A percentile compares a stretch with the other conserved stretches of the same genome.
phyloP scores from a whole-genome alignment of 768 basidiomycete species.

The Gymnopilus junonius region DNA sequence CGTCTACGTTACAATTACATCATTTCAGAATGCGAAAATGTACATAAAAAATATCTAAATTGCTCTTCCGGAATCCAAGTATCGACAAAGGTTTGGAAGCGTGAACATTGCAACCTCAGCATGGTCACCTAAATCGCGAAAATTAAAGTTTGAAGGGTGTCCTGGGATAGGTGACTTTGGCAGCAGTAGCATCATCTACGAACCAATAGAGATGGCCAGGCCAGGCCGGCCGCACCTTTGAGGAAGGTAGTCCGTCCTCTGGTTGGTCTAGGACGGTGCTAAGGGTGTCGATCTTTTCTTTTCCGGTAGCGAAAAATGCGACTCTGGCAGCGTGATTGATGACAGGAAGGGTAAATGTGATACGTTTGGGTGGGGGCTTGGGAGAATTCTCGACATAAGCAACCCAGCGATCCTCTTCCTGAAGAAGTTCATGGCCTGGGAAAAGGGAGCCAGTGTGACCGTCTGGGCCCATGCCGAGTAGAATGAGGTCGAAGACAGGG shows the following conservation, averaged over 20 bases:
- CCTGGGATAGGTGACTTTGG: constrained; percentile 60
- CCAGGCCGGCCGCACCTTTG: constrained; percentile 73
- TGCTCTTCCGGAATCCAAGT: neutral
- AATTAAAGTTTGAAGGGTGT: constrained; percentile 60
- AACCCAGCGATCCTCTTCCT: constrained; percentile 93
- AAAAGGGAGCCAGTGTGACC: constrained; percentile 99
- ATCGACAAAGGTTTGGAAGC: neutral
- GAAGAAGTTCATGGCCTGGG: constrained; percentile 85
- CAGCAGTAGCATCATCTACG: constrained; percentile 83
- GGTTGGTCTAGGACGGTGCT: constrained; percentile 78
- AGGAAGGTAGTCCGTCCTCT: constrained; percentile 79
- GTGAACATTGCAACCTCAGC: neutral
- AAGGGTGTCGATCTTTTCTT: constrained; percentile 79
- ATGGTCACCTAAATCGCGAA: neutral
- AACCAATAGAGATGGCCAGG: constrained; percentile 96
- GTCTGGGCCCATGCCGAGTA: constrained; percentile 96
- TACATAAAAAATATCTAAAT: neutral
- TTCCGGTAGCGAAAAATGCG: constrained; percentile 88
- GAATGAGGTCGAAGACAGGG: constrained; percentile 96
- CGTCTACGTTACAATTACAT: neutral
- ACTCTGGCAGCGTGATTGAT: constrained; percentile 88
- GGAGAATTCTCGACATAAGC: constrained; percentile 93
- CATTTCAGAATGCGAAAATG: neutral
- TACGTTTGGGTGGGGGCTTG: constrained; percentile 87
- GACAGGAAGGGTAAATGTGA: constrained; percentile 92